Conservation (phyloP, 208 protist genomes). For the Leishmania turanica region DNA sequence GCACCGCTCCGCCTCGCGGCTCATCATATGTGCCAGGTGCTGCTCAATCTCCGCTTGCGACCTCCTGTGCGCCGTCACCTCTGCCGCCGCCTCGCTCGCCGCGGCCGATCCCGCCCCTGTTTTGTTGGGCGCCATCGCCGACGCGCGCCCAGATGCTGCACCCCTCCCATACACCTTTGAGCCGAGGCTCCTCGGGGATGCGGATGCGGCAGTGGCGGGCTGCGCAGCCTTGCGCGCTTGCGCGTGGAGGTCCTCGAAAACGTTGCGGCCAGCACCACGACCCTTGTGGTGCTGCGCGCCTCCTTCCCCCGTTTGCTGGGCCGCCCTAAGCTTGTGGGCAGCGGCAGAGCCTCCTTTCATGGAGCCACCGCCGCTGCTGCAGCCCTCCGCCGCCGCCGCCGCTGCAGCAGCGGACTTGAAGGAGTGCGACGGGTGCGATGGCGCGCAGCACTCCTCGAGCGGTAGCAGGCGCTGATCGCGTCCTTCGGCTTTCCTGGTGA, state of each 20-base stretch:
- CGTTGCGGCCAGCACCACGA: neutral
- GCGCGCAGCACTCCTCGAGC: conserved; percentile 10
- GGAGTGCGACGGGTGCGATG: neutral
- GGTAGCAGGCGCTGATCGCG: conserved; percentile 25
- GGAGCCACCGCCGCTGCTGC: neutral
- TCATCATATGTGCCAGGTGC: conserved; percentile 25
- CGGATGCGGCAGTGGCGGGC: neutral
- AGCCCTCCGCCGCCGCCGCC: neutral
- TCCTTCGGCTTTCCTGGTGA: conserved; percentile 6
- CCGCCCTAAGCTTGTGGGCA: neutral
- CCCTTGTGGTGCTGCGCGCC: neutral
- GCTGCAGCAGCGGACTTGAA: neutral
- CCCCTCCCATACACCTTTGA: neutral
- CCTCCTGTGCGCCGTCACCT: neutral
- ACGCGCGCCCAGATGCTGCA: neutral
- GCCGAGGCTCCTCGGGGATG: neutral
- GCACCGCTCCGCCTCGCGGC: conserved; percentile 32
- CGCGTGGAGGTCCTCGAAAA: conserved; percentile 17
- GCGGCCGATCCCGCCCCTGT: neutral
- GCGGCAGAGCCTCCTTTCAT: neutral
- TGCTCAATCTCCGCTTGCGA: conserved; percentile 24
- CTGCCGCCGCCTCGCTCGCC: neutral
- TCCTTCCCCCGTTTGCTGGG: no score
- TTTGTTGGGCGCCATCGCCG: neutral
- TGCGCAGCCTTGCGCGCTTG: neutral